Percentiles rank a stretch among this genome's conserved stretches.
Conservation (phyloP, 2,329 filamentous ascomycete genomes). For the Hyphodiscus sp. region DNA sequence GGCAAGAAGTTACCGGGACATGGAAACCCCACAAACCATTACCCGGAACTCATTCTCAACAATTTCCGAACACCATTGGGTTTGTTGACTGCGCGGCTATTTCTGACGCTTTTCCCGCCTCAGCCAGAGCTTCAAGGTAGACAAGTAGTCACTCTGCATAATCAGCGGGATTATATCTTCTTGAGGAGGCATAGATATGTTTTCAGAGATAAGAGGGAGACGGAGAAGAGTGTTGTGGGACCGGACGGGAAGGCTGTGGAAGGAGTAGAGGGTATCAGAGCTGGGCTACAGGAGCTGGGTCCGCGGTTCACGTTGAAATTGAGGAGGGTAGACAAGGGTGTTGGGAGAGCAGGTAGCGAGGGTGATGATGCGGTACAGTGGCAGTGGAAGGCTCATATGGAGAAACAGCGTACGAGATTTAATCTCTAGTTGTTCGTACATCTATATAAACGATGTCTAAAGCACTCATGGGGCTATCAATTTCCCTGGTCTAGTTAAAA, state of each 20-base stretch:
- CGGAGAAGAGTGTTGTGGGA: constrained; percentile 79
- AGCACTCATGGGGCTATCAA: no score
- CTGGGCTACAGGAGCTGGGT: constrained; percentile 85
- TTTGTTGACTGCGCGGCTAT: constrained; percentile 77
- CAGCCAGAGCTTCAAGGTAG: constrained; percentile 78
- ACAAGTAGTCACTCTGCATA: constrained; percentile 88
- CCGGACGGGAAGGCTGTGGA: constrained; percentile 77
- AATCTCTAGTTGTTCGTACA: constrained; percentile 57
- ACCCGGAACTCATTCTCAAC: constrained; percentile 84
- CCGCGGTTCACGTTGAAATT: constrained; percentile 82
- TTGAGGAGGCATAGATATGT: constrained; percentile 84
- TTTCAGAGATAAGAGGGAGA: constrained; percentile 80
- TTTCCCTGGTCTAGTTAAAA: no score
- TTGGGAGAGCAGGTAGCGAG: constrained; percentile 61
- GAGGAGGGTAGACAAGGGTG: constrained; percentile 82
- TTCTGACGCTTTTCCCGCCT: constrained; percentile 72
- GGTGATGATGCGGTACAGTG: constrained; percentile 51
- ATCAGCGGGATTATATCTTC: constrained; percentile 95
- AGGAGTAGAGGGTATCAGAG: constrained; percentile 78
- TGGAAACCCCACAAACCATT: constrained; percentile 80
- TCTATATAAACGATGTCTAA: not conserved
- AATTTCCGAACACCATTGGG: constrained; percentile 93
- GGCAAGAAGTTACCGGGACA: constrained; percentile 84
- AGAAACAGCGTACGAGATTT: constrained; percentile 90
- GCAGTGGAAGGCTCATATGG: constrained; percentile 95